phyloP scores from a whole-genome alignment of 23 red algal genomes.

The Gracilariopsis chorda region DNA sequence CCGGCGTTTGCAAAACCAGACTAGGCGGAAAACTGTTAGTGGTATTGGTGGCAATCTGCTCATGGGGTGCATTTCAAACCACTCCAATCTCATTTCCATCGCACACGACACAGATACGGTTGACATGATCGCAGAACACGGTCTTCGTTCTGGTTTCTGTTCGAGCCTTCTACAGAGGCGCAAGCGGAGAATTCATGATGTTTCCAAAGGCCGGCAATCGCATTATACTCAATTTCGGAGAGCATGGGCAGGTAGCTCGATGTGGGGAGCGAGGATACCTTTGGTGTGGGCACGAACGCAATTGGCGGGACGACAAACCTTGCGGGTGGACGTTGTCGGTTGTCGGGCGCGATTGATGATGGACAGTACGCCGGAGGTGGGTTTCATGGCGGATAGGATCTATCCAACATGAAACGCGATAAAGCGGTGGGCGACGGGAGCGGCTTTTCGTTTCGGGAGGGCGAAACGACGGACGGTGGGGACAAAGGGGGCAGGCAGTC shows the following conservation, averaged over 20 bases:
- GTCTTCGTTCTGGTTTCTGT: slow-evolving; percentile 14
- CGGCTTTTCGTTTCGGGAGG: too few relatives aligned
- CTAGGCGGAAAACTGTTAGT: not conserved
- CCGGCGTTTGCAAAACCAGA: not conserved
- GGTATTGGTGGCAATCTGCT: not conserved
- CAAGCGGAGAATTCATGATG: slow-evolving; percentile 3
- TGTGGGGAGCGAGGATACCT: not conserved
- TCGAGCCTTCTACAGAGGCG: not conserved
- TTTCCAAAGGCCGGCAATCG: not conserved
- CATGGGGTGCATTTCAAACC: not conserved
- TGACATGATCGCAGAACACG: slow-evolving; percentile 7
- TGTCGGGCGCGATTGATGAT: too few relatives aligned
- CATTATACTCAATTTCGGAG: not conserved
- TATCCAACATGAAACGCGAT: too few relatives aligned
- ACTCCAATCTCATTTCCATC: slow-evolving; percentile 3
- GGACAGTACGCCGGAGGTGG: too few relatives aligned
- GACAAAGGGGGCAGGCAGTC: too few relatives aligned
- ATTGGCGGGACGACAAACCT: not conserved
- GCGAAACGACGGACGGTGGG: too few relatives aligned
- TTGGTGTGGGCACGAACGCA: not conserved
- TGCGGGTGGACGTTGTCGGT: not conserved
- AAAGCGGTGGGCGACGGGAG: too few relatives aligned
- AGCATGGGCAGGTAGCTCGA: not conserved
- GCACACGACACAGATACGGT: slow-evolving; percentile 29
- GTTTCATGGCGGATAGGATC: too few relatives aligned